Evolutionary conservation across 441 rosid species (phyloP), one percentile per base, ranked within the genome.

Genomic region (Populus hybrid): DNA sequence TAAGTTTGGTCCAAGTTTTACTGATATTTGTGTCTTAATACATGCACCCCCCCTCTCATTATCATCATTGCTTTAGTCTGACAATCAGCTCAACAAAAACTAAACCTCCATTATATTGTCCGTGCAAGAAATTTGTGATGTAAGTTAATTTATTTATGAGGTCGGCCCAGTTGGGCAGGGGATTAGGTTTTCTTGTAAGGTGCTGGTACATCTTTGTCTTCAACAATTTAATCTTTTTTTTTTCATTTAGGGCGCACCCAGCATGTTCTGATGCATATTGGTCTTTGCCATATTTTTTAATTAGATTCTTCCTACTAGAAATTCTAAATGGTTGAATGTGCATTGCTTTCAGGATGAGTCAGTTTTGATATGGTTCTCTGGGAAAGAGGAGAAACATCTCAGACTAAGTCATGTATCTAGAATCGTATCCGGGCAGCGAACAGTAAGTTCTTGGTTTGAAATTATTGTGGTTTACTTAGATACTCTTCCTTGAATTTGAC

Each of bases 401-500:
- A 93, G 88, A 84, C 91, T 96, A 79, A 92, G 93, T 87, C 98
- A 94, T 40, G 93, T 96, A 57, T 87, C 94, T 72, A 91, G 96
- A 85, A 96, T 96, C 81, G 89, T 94, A 82, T 93, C 98, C 38
- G 98, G 98, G 79, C 99, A 96, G 73, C 94, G 99, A 77, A 96
- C 99, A 75, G 99, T 96, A 92, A 90, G 99, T 87, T 80, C 75
- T 72, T 65, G 65, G 32, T 69, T 24, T 11, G 35, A 61, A 67
- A 65, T 70, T 59, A 28, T 23, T 38, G 12, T 82, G 2, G 16
- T 75, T 76, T 78, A 12, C 73, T 16, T 3, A 11, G 69, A 12
- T 10, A 36, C 57, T 68, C 4, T 10, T 18, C 34, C 61, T 69
- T 69, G 5, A 69, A n/a, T 40, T 21, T 77, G 21, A 32, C 40